Base-by-base conservation (phyloP, 495 filamentous ascomycete genomes). In the Copromyces sp. region DNA sequence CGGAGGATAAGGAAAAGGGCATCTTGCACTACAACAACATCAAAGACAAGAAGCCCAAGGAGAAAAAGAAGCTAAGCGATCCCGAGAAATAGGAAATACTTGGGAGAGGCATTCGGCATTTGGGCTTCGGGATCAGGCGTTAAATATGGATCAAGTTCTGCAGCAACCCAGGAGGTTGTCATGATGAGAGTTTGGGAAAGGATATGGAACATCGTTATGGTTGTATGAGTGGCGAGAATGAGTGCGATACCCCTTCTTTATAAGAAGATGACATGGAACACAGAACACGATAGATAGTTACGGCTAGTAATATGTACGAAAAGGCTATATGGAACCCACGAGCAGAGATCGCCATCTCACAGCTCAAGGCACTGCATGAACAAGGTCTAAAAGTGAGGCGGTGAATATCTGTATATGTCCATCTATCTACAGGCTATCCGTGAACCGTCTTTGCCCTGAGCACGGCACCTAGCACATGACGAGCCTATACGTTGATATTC, bases 11-110 rank as follows among this genome's bases (percentile, higher is more conserved):
- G 75, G 86, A 86, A 69, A 29, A 81, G 73, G 85, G 86, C 3
- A 83, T 87, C 40, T 78, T 75, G 14, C 86, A 87, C 71, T 87
- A 82, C 72, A 88, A 88, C 71, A 88, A 88, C 70, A 78, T 87
- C 74, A 85, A 83, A 70, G 86, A 84, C 74, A 84, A 85, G 79
- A 80, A 83, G 73, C 84, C 84, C 6, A 83, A 86, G 74, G 73
- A 76, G 38, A 81, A 82, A 77, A 75, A 78, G 69, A 74, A 42
- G 78, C 80, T 73, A 76, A 76, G 68, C 44, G 72, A 65, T 65
- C 53, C 53, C 61, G 80, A 74, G 72, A 75, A 71, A 68, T 32
- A 65, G 29, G 12, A 29, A 65, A 7, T 65, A 14, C 14, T 8
- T 65, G 14, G 32, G 4, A 37, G 29, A 37, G 29, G 53, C 29